phyloP scores from a whole-genome alignment of 257 asterid species.

The Fraxinus excelsior region DNA sequence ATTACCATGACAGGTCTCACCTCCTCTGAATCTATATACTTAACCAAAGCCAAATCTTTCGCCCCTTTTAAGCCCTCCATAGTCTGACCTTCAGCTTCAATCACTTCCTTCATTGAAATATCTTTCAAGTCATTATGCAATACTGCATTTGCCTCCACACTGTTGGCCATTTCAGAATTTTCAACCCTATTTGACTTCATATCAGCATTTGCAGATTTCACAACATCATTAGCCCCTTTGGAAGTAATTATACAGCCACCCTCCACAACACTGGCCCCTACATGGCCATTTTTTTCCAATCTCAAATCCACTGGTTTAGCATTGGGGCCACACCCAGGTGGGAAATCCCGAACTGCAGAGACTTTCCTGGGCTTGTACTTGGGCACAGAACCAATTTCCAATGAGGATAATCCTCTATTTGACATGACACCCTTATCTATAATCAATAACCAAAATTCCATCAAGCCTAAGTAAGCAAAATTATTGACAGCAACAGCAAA shows the following conservation, averaged over 20 bases:
- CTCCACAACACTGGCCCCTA: neutral
- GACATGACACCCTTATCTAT: conserved; percentile 48
- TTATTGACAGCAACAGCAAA: neutral
- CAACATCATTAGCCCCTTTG: conserved; percentile 15
- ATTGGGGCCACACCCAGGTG: conserved; percentile 63
- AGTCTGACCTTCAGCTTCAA: conserved; percentile 26
- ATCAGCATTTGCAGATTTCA: conserved; percentile 3
- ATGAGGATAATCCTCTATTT: conserved; percentile 46
- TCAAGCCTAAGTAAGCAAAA: neutral
- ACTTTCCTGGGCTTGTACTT: conserved; percentile 69
- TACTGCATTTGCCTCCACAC: conserved; percentile 23
- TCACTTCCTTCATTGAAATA: neutral
- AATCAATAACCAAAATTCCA: conserved; percentile 9
- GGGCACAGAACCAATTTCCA: conserved; percentile 49
- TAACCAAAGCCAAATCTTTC: conserved; percentile 30
- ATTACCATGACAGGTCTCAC: conserved; percentile 16
- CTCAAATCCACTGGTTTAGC: conserved; percentile 21
- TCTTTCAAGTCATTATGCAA: neutral
- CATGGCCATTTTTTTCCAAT: conserved; percentile 16
- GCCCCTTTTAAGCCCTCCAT: conserved; percentile 33
- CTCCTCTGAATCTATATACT: conserved; percentile 22
- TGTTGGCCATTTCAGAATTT: conserved; percentile 24
- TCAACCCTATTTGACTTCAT: conserved; percentile 24
- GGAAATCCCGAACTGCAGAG: conserved; percentile 68
- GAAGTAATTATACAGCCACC: neutral